Base-by-base conservation (phyloP, 2,329 filamentous ascomycete genomes). In the Penicillium thymicola region DNA sequence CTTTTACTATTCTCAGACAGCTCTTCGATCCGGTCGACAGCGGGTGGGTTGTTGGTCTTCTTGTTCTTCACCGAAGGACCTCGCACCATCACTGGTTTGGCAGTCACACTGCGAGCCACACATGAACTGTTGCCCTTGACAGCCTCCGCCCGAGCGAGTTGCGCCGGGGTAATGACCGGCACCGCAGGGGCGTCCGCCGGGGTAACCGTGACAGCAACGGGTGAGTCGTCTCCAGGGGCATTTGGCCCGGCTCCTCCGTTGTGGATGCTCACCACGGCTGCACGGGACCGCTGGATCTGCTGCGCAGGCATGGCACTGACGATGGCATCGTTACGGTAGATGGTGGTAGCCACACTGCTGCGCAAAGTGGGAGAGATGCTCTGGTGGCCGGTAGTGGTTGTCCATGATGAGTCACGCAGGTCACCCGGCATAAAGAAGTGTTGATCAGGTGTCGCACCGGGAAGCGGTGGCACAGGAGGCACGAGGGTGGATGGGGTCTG, bases 341-440 rank as follows among this genome's bases (percentile, higher is more conserved):
- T 91, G 21, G 93, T 97, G 1, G 92, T 96, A 4, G 92, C 92
- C 61, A 97, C 89, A 69, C 89, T 92, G 47, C 75, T 77, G 50
- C 78, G 75, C 42, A 80, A 60, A 59, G 77, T 81, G 18, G 77
- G 78, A 4, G 76, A 71, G 51, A 81, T 71, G 59, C 82, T 85
- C 59, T 75, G 79, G 53, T 79, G 76, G 14, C 72, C 75, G 51
- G 78, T 81, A 1, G 89, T 84, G 59, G 85, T 89, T 5, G 92
- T 95, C 76, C 92, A 96, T 13, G 91, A 93, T 7, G 92, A 96
- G 75, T 95, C 91, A 63, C 93, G 89, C 44, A 97, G 82, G 69
- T 96, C 91, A 58, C 89, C 89, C 11, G 92, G 92, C 65, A 96
- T 88, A 74, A 97, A 97, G 81, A 96, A 97, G 71, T 95, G 90